Base-by-base conservation (phyloP, 2,329 filamentous ascomycete species). In the Exophiala lecanii-corni region DNA sequence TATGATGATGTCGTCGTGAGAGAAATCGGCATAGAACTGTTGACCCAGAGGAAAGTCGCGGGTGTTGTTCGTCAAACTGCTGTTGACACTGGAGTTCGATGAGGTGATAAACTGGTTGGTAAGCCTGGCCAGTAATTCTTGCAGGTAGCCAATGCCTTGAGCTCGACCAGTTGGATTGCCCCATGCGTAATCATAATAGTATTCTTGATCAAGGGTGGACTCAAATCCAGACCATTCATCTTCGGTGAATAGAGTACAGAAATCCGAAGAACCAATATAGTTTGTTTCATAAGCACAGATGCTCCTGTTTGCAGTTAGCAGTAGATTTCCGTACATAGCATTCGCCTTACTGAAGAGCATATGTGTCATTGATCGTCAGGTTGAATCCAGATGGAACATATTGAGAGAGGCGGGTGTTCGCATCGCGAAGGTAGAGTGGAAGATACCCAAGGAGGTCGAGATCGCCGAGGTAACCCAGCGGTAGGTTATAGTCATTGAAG, bases 211-310 rank as follows among this genome's bases (percentile, higher is more conserved):
- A 7, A 76, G 58, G 2, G 68, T 70, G 47, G 71, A 70, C 43
- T 75, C 74, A 53, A 74, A 78, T 13, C 71, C 72, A 15, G 64
- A 59, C 75, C 74, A 78, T 55, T 78, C 75, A 36, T 73, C 67
- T 33, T 67, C 62, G 1, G 74, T 77, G 59, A 78, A 78, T 18
- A 77, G 64, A 15, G 56, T 51, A 59, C 75, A 78, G 59, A 77
- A 78, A 21, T 70, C 64, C 3, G 70, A 75, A 43, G 58, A 59
- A 15, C 72, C 71, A 12, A 77, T 64, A 49, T 69, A 74, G 26
- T 62, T 69, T 35, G 61, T 63, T 56, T 79, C 75, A 52, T 78
- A 79, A 2, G 72, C 70, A 50, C 75, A 79, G 39, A 76, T 64
- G 49, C 67, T 75, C 32, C 45, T 51, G 63, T 61, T 66, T 62